A percentile compares a stretch with the other conserved stretches of the same genome.
These are phyloP conservation scores for Quercus suber DNA, from an alignment of 306 rosid species.

Conservation along the genomic window DNA sequence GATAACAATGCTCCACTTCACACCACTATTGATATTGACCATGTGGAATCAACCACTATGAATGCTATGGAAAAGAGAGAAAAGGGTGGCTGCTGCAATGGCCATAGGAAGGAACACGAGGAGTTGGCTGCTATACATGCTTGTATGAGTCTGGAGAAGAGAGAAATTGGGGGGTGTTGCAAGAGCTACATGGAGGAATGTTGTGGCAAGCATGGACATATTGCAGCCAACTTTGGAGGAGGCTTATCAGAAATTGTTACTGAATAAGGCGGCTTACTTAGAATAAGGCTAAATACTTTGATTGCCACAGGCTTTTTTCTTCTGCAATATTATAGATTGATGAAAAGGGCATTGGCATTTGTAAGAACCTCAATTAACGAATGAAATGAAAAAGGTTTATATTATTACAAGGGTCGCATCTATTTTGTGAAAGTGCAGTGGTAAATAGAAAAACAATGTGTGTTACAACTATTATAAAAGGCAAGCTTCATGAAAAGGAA, in stretches of 20 bases:
- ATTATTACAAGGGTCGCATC: too few species aligned
- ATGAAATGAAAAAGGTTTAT: neutral
- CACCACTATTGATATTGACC: slow-evolving; percentile 36
- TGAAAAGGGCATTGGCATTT: slow-evolving; percentile 4
- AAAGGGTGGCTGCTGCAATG: slow-evolving; percentile 29
- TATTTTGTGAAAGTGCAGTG: too few species aligned
- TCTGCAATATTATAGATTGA: neutral
- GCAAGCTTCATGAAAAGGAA: too few species aligned
- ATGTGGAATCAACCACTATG: slow-evolving; percentile 3
- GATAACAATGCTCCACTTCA: neutral
- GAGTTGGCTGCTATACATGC: slow-evolving; percentile 24
- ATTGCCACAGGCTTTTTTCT: slow-evolving; percentile 16
- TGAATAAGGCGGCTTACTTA: slow-evolving; percentile 38
- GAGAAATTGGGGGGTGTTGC: slow-evolving; percentile 69
- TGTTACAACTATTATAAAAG: too few species aligned
- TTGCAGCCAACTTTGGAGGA: slow-evolving; percentile 43
- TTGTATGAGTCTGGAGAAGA: slow-evolving; percentile 52
- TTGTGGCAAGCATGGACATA: slow-evolving; percentile 48
- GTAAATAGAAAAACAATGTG: too few species aligned
- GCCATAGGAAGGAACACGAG: slow-evolving; percentile 20
- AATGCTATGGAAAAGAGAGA: slow-evolving; percentile 8
- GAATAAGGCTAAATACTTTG: slow-evolving; percentile 4
- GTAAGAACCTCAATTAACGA: neutral
- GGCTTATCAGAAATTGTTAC: slow-evolving; percentile 58
- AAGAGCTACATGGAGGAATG: slow-evolving; percentile 85